Evolutionary conservation across 73 alveolate species (phyloP), one percentile per base, ranked within the genome.

Genomic region (Paramecium sonneborni): DNA sequence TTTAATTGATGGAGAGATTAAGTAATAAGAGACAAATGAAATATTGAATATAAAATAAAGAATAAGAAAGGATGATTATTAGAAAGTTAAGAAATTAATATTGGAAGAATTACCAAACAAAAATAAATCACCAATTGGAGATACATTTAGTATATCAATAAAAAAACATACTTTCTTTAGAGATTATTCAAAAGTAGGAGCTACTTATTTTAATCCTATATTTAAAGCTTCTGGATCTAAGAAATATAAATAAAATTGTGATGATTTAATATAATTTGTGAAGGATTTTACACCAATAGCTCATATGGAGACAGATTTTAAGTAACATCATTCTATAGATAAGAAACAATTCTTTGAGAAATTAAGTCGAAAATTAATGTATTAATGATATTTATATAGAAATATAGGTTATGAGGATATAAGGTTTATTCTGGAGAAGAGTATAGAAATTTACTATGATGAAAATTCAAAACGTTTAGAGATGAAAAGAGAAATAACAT

Each of bases 41-140:
- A 10, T 43, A 1, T 41, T 8, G 5, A 79, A 46, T 14, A 44
- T 20, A 11, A 79, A 79, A 20, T 43, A 37, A 15, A 79, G 18
- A 24, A 30, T 79, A 9, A 79, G 90, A 43, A 79, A 62, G 10
- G 90, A 79, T 79, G 90, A 79, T 79, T 79, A 79, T 79, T 8
- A 72, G 28, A 72, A 32, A 38, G 14, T 37, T 37, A 74, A 74
- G 43, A 37, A 30, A 10, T 14, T 39, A 18, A 76, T 76, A 28
- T 0, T 41, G 15, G 35, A 39, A 5, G 39, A 38, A 41, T 41
- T 76, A 76, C 69, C 52, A 23, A 41, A 76, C 7, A 38, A 18
- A 41, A 1, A 39, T 12, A 38, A 39, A 39, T 14, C 0, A 44
- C 46, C 41, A 23, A 30, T 76, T 14, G 55, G 55, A 21, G 89